Percentiles rank a stretch among this genome's conserved stretches.
phyloP scores from a whole-genome alignment of 1,284 basidiomycete species.

The Papiliotrema laurentii region DNA sequence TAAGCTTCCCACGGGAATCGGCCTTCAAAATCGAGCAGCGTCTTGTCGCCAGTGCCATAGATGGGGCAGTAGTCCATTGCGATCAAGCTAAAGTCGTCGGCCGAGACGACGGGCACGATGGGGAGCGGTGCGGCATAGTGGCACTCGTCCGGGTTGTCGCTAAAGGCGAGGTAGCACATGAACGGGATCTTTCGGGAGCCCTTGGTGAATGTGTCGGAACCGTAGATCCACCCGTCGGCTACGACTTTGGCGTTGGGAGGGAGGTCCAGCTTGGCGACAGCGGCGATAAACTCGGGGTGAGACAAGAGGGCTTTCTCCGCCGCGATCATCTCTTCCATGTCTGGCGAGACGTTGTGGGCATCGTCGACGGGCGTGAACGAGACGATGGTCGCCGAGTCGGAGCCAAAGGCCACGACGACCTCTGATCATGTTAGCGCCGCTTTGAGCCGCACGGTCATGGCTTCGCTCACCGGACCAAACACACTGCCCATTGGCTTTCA shows the following conservation, averaged over 20 bases:
- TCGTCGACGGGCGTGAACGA: neutral
- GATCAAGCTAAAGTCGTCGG: slow-evolving; percentile 13
- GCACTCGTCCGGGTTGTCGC: slow-evolving; percentile 17
- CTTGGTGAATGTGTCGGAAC: neutral
- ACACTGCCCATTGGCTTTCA: neutral
- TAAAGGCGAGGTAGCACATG: slow-evolving; percentile 4
- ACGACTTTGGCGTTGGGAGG: slow-evolving; percentile 12
- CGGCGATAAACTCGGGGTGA: slow-evolving; percentile 24
- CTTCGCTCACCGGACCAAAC: slow-evolving; percentile 1
- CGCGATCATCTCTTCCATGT: slow-evolving; percentile 32
- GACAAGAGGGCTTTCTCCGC: slow-evolving; percentile 30
- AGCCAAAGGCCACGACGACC: neutral
- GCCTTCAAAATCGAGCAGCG: slow-evolving; percentile 27
- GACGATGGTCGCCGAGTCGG: neutral
- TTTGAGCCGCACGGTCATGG: neutral
- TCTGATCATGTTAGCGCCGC: neutral
- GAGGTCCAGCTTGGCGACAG: slow-evolving; percentile 22
- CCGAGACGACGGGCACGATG: slow-evolving; percentile 35
- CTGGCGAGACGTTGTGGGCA: slow-evolving; percentile 16
- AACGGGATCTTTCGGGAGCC: slow-evolving; percentile 1
- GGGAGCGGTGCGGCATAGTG: slow-evolving; percentile 47
- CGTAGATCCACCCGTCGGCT: slow-evolving; percentile 23
- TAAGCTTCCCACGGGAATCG: slow-evolving; percentile 34
- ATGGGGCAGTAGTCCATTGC: slow-evolving; percentile 28
- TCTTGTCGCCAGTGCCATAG: slow-evolving; percentile 32